Evolutionary conservation across 441 rosid species (phyloP), one percentile per base, ranked within the genome.

Genomic region (Erodium texanum): DNA sequence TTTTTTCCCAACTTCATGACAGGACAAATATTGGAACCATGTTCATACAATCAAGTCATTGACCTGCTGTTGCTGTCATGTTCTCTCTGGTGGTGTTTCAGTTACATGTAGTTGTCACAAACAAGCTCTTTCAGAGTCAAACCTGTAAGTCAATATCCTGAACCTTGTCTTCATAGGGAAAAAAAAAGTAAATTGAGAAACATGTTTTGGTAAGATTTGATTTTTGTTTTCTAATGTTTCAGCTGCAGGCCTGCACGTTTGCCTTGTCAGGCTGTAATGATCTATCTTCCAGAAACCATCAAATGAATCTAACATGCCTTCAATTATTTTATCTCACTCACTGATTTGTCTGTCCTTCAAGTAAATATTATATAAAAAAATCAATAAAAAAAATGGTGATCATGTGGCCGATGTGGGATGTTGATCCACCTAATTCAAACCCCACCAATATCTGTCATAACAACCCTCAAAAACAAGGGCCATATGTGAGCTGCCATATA

Each of bases 181-280:
- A 50, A 16, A 15, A 15, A n/a, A 50, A n/a, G n/a, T 12, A 41
- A 45, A 45, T 15, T 50, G 56, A 50, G 56, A n/a, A 50, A 50
- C 56, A n/a, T 16, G 56, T 50, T 2, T 9, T 38, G 12, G 11
- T 38, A 38, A 8, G 45, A 38, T 38, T 38, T 38, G 45, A 38
- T 8, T 34, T 38, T 38, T 38, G 45, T 38, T 50, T 50, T n/a
- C 7, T 50, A 48, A 48, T 50, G 56, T 1, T 1, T n/a, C 19
- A 50, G 19, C 0, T 1, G 5, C 16, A 50, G n/a, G 56, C 56
- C 56, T 50, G 19, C 56, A 50, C 56, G 56, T 50, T 50, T 50
- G 56, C 56, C 56, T 50, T 50, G 56, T 50, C 56, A 50, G 56
- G 56, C 56, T 50, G 56, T n/a, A 50, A 50, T 50, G 56, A 50